Percentiles rank a stretch among this genome's conserved stretches.
Evolutionary conservation across 2,329 filamentous ascomycete species (phyloP).

Genomic region (Colletotrichum scovillei): DNA sequence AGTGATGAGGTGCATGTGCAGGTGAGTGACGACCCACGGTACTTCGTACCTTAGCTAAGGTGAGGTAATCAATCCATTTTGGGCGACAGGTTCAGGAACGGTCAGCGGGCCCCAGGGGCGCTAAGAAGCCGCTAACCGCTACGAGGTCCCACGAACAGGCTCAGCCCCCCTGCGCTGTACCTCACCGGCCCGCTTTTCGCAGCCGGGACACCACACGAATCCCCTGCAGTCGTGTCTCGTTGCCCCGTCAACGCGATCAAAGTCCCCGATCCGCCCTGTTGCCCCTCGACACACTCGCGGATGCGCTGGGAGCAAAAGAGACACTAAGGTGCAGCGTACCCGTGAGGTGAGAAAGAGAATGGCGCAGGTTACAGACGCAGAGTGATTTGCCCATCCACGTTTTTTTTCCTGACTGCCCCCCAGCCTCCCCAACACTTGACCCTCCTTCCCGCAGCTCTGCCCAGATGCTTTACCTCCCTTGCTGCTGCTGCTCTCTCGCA

Average conservation of each 20-base stretch:
- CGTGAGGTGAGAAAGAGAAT: neutral
- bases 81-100: conserved; percentile 8
- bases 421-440: neutral
- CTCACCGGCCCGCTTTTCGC: neutral
- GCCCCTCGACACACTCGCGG: conserved; percentile 35
- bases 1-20: neutral
- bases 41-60: no score
- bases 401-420: neutral
- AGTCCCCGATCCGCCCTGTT: conserved; percentile 34
- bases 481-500: neutral
- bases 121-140: conserved; percentile 6
- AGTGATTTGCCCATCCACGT: neutral
- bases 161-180: neutral
- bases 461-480: neutral
- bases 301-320: conserved; percentile 18
- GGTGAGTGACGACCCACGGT: neutral
- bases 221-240: conserved; percentile 2
- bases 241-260: conserved; percentile 23
- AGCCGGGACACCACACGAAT: conserved; percentile 11
- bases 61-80: neutral
- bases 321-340: no score
- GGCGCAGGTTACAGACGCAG: neutral
- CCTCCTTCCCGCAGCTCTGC: neutral
- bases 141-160: conserved; percentile 6
- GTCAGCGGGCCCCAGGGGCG: neutral